Evolutionary conservation across 345 rosid species (phyloP).

Genomic region (Populus euphratica): DNA sequence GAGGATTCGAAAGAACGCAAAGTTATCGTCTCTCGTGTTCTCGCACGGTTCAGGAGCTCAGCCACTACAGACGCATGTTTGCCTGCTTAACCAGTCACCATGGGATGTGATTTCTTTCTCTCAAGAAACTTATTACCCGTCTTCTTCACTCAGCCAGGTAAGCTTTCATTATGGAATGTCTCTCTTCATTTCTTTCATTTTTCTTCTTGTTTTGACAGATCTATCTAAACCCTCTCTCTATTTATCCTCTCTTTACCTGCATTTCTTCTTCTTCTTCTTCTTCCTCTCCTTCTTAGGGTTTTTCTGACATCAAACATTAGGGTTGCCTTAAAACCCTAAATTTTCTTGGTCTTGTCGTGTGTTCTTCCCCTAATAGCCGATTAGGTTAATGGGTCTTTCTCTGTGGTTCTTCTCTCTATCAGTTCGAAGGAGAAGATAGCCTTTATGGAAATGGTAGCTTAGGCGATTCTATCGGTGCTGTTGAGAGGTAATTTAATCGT

Average conservation of each 20-base stretch:
- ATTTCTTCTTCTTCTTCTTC: slow-evolving; percentile 22
- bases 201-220: slow-evolving; percentile 27
- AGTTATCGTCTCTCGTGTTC: slow-evolving; percentile 44
- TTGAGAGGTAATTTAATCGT: slow-evolving; percentile 53
- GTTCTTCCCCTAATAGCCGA: slow-evolving; percentile 29
- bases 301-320: slow-evolving; percentile 28
- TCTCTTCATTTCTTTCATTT: slow-evolving; percentile 11
- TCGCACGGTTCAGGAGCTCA: slow-evolving; percentile 42
- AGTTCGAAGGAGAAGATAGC: slow-evolving; percentile 57
- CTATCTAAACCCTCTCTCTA: slow-evolving; percentile 29
- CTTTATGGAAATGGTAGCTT: slow-evolving; percentile 59
- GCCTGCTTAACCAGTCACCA: slow-evolving; percentile 93
- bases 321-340: slow-evolving; percentile 63
- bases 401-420: slow-evolving; percentile 6
- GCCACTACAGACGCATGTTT: slow-evolving; percentile 49
- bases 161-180: neutral
- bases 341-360: slow-evolving; percentile 36
- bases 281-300: slow-evolving; percentile 25
- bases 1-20: slow-evolving; percentile 93
- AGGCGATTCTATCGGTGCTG: slow-evolving; percentile 53
- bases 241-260: slow-evolving; percentile 16
- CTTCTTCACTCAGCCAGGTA: too few relatives aligned
- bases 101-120: slow-evolving; percentile 82
- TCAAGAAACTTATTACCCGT: slow-evolving; percentile 7
- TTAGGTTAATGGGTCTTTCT: slow-evolving; percentile 54